Evolutionary conservation across 352 stramenopile species (phyloP).

Genomic region (Globisporangium alternatum): DNA sequence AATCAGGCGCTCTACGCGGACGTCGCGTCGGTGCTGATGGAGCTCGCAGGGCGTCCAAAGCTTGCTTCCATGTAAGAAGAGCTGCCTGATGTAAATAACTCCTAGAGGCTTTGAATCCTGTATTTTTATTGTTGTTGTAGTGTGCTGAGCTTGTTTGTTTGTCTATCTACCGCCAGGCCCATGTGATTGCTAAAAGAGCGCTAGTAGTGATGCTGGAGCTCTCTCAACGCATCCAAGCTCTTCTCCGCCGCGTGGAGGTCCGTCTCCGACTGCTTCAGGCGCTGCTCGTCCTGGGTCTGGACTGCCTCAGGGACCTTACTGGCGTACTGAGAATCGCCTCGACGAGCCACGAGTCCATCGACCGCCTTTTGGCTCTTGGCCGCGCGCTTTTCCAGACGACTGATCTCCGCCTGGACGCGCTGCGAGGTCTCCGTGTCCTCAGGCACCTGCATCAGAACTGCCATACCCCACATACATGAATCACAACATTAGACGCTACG

Average conservation of each 20-base stretch:
- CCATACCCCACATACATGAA: constrained; percentile 4
- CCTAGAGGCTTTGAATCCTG: not conserved
- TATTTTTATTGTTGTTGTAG: not conserved
- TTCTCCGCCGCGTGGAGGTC: constrained; percentile 49
- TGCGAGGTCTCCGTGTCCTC: constrained; percentile 63
- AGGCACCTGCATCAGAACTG: constrained; percentile 66
- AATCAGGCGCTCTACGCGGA: constrained; percentile 49
- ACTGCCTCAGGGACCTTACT: constrained; percentile 66
- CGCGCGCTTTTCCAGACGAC: constrained; percentile 58
- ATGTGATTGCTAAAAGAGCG: not conserved
- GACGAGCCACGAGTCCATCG: constrained; percentile 40
- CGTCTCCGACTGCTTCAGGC: constrained; percentile 51
- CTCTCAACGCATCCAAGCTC: constrained; percentile 47
- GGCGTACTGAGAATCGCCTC: constrained; percentile 45
- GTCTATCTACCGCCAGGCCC: constrained; percentile 1
- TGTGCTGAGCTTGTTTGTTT: not conserved
- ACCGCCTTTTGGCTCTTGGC: constrained; percentile 51
- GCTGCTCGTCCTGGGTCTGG: constrained; percentile 56
- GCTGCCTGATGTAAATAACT: not conserved
- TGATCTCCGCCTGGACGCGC: constrained; percentile 59
- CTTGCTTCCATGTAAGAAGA: constrained; percentile 1
- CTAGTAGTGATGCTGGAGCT: constrained; percentile 63
- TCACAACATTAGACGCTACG: not conserved
- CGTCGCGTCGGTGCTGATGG: constrained; percentile 39
- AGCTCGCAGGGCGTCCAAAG: constrained; percentile 22